Evolutionary conservation across 371 early-diverging fungal species (phyloP), one percentile per base, ranked within the genome.

Genomic region (Saksenaea vasiformis): DNA sequence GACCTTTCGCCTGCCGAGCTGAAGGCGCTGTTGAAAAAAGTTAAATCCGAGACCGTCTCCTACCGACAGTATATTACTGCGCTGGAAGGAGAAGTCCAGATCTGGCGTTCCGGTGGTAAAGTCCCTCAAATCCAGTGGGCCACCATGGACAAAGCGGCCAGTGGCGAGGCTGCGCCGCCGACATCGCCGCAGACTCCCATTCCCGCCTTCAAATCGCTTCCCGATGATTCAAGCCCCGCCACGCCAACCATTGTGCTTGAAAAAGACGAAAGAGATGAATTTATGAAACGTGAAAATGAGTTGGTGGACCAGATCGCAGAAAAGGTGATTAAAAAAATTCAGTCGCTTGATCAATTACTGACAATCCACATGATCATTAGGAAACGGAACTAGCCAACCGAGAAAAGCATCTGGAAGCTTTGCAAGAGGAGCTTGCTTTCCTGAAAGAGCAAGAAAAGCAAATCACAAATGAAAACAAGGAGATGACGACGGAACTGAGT

Each of bases 1-100:
- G 98, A 97, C 75, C 86, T 95, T 37, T 91, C 91, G 54, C 91
- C 95, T 8, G 90, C 92, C 14, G 98, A 98, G 68, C 91, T 98
- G 69, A 98, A 98, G 82, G 85, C 83, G 3, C 73, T 95, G 62
- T 83, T 98, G 58, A 97, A 96, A 77, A 92, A 91, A 65, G 86
- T 90, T 66, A 95, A 96, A 62, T 73, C 85, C 15, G 92, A 95
- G 61, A 79, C 92, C 10, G 78, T 90, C 7, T 83, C 90, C 2
- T 91, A 92, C 68, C 91, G 95, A 62, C 82, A 85, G 28, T 95
- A 96, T 70, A 90, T 93, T 65, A 63, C 85, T 27, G 90, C 89
- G 0, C 78, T 98, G 28, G 96, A 96, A 74, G 90, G 90, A 34
- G 97, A 98, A 78, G 79, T 96, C 63, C 77, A 74, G 51, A 77